Percentiles rank a stretch among this genome's conserved stretches.
These are phyloP conservation scores for Salix dunnii DNA, from an alignment of 345 rosid species.

Conservation along the genomic window DNA sequence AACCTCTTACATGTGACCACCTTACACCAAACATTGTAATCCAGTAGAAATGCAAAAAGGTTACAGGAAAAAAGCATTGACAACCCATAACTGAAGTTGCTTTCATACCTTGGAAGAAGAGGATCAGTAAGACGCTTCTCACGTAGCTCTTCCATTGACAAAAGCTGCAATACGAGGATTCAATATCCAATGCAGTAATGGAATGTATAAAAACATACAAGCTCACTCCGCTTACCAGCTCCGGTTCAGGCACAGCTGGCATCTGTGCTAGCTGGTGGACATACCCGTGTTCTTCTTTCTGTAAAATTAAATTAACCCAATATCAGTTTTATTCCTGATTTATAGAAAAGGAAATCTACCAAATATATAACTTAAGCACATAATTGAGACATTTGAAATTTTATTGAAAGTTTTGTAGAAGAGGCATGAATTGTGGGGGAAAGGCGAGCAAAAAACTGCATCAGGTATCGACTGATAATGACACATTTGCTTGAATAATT, in stretches of 20 bases:
- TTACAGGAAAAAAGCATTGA: neutral
- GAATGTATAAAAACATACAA: constrained; percentile 1
- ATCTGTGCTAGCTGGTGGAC: constrained; percentile 68
- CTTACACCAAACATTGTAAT: neutral
- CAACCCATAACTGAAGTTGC: neutral
- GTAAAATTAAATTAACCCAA: constrained; percentile 14
- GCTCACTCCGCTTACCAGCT: constrained; percentile 45
- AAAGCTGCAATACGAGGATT: constrained; percentile 58
- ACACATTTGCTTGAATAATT: neutral
- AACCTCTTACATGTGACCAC: neutral
- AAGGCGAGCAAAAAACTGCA: neutral
- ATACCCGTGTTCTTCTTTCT: constrained; percentile 75
- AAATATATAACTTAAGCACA: neutral
- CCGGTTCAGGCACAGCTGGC: constrained; percentile 78
- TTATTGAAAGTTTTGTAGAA: neutral
- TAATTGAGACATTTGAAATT: neutral
- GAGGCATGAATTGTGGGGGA: neutral
- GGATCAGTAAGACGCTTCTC: constrained; percentile 84
- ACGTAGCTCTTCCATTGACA: constrained; percentile 74
- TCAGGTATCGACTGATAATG: neutral
- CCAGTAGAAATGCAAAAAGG: neutral
- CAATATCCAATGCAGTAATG: constrained; percentile 13
- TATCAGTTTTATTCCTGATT: neutral
- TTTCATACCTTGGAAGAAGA: constrained; percentile 66
- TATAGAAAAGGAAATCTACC: neutral